Percentiles rank a stretch among this genome's conserved stretches.
These are phyloP conservation scores for Mycosphaerella sp. DNA, from an alignment of 2,329 filamentous ascomycete genomes.

Conservation along the genomic window DNA sequence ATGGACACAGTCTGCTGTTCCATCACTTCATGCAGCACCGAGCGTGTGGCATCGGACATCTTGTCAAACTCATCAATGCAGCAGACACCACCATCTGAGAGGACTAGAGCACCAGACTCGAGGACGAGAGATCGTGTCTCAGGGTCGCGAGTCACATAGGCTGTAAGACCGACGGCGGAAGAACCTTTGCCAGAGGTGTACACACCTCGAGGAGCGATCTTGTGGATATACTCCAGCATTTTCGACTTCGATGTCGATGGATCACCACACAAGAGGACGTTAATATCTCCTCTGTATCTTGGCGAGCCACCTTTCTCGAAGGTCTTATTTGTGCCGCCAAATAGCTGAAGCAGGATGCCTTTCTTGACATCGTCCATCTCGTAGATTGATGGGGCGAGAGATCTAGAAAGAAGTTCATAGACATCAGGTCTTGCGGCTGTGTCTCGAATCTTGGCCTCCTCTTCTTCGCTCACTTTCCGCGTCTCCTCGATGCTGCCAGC, in stretches of 20 bases:
- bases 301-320: constrained; percentile 95
- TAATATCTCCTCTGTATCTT: constrained; percentile 95
- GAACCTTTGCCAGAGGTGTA: constrained; percentile 73
- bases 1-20: constrained; percentile 75
- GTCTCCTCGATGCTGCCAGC: constrained; percentile 72
- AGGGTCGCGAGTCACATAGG: constrained; percentile 69
- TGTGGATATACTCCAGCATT: constrained; percentile 88
- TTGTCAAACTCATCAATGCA: constrained; percentile 78
- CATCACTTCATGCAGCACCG: constrained; percentile 74
- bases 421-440: constrained; percentile 77
- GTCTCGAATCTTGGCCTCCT: constrained; percentile 79
- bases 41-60: constrained; percentile 69
- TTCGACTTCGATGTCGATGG: constrained; percentile 97
- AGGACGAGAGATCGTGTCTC: constrained; percentile 68
- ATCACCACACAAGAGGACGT: constrained; percentile 92
- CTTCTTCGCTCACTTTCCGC: constrained; percentile 75
- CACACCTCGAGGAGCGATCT: constrained; percentile 84
- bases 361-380: constrained; percentile 99
- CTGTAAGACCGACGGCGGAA: constrained; percentile 68
- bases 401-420: constrained; percentile 86
- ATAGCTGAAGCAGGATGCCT: constrained; percentile 90
- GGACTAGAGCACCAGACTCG: constrained; percentile 66
- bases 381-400: constrained; percentile 89
- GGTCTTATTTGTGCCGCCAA: constrained; percentile 95
- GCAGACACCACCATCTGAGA: constrained; percentile 69